Conservation (phyloP, 2,329 filamentous ascomycete genomes). For the Sporothrix mexicana region DNA sequence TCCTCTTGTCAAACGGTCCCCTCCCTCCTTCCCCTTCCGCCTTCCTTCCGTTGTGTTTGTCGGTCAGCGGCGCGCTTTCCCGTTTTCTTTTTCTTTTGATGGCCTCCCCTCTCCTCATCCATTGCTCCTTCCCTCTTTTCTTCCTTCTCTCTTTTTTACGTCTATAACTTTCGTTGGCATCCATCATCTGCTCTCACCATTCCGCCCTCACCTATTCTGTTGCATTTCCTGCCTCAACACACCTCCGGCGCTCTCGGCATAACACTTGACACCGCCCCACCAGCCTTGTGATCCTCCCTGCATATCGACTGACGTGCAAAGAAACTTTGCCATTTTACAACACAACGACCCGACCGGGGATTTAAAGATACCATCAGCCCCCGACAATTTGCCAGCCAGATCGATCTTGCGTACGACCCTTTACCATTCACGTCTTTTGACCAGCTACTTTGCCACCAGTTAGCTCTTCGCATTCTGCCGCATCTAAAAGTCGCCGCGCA, state of each 20-base stretch:
- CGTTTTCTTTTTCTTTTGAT: conserved; percentile 21
- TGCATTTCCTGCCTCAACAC: not conserved
- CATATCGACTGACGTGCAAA: conserved; percentile 7
- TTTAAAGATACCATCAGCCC: not conserved
- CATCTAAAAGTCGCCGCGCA: not conserved
- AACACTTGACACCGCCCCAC: conserved; percentile 23
- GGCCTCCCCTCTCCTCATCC: not conserved
- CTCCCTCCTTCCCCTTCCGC: conserved; percentile 23
- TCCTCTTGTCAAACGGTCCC: conserved; percentile 21
- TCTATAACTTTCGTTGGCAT: not conserved
- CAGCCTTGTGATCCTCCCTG: conserved; percentile 8
- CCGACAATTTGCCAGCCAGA: not conserved
- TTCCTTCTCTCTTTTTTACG: not conserved
- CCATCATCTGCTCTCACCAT: not conserved
- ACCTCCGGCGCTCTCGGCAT: conserved; percentile 13
- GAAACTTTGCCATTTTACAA: conserved; percentile 12
- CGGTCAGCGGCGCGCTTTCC: conserved; percentile 24
- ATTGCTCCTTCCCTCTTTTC: not conserved
- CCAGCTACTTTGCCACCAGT: not conserved
- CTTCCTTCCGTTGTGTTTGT: conserved; percentile 28
- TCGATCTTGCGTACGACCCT: conserved; percentile 2
- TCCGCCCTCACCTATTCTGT: not conserved
- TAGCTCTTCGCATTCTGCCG: not conserved
- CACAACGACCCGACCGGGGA: not conserved
- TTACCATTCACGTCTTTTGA: not conserved